phyloP scores from a whole-genome alignment of 352 stramenopile species.

The Lagenidium sp. region DNA sequence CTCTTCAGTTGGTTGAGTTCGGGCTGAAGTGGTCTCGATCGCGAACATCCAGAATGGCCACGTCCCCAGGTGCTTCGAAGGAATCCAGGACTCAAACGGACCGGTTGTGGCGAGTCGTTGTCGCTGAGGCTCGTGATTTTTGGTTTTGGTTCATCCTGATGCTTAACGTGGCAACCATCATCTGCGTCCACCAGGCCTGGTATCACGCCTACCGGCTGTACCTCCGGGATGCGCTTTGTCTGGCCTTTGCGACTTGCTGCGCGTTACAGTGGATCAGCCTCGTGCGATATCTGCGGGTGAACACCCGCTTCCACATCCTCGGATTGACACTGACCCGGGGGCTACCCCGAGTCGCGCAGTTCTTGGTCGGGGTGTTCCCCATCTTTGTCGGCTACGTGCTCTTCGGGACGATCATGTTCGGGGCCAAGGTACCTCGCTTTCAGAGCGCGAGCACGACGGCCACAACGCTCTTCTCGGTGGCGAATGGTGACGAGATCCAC shows the following conservation, averaged over 20 bases:
- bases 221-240: slow-evolving; percentile 40
- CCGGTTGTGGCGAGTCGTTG: slow-evolving; percentile 9
- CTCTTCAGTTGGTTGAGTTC: slow-evolving; percentile 28
- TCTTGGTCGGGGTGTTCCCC: slow-evolving; percentile 74
- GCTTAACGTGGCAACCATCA: slow-evolving; percentile 42
- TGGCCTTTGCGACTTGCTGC: slow-evolving; percentile 56
- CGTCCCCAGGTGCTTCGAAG: slow-evolving; percentile 6
- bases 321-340: slow-evolving; percentile 61
- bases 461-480: slow-evolving; percentile 78
- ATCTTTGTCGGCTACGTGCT: slow-evolving; percentile 83
- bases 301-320: slow-evolving; percentile 67
- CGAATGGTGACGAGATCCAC: slow-evolving; percentile 85
- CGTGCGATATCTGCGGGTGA: slow-evolving; percentile 65
- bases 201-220: slow-evolving; percentile 39
- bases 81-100: too few species aligned
- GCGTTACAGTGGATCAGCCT: slow-evolving; percentile 66
- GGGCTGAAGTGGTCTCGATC: slow-evolving; percentile 28
- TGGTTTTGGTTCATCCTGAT: slow-evolving; percentile 52
- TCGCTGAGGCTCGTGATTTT: slow-evolving; percentile 30
- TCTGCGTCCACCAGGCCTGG: slow-evolving; percentile 46
- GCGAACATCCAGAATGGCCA: slow-evolving; percentile 7
- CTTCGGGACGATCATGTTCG: slow-evolving; percentile 85
- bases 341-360: slow-evolving; percentile 62
- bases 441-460: slow-evolving; percentile 47
- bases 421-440: slow-evolving; percentile 69